Conservation (phyloP, 1,139 yeast species). For the Scheffersomyces titani region DNA sequence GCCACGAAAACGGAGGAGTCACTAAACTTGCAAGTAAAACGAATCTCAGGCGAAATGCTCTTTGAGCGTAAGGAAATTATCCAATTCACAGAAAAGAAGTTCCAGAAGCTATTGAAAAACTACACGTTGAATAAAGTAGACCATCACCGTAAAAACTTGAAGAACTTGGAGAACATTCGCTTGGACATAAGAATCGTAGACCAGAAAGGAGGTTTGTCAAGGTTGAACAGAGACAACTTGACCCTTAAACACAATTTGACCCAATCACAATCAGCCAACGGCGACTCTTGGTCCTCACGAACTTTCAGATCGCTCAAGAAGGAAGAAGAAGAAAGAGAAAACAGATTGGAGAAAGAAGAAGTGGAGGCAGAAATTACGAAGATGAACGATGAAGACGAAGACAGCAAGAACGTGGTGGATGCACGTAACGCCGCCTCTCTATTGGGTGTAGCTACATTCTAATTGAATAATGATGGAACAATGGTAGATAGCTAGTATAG, state of each 20-base stretch:
- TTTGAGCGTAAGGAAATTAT: slow-evolving; percentile 65
- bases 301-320: slow-evolving; percentile 57
- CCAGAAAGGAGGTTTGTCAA: slow-evolving; percentile 75
- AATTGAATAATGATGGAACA: slow-evolving; percentile 3
- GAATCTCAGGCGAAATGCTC: slow-evolving; percentile 85
- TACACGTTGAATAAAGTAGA: slow-evolving; percentile 76
- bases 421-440: slow-evolving; percentile 82
- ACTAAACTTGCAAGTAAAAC: slow-evolving; percentile 68
- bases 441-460: slow-evolving; percentile 76
- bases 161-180: slow-evolving; percentile 73
- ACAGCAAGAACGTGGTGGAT: slow-evolving; percentile 50
- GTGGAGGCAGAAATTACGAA: slow-evolving; percentile 21
- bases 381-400: slow-evolving; percentile 19
- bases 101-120: slow-evolving; percentile 56
- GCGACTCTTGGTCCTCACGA: slow-evolving; percentile 66
- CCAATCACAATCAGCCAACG: slow-evolving; percentile 53
- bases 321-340: slow-evolving; percentile 23
- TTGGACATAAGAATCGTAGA: slow-evolving; percentile 77
- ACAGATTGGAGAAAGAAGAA: slow-evolving; percentile 18
- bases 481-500: background rate
- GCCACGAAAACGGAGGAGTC: slow-evolving; percentile 81
- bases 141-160: slow-evolving; percentile 79
- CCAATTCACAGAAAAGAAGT: slow-evolving; percentile 54
- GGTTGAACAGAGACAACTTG: slow-evolving; percentile 75
- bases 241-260: slow-evolving; percentile 44